phyloP scores from a whole-genome alignment of 2,329 filamentous ascomycete species.

The Pyrenochaeta sp. region DNA sequence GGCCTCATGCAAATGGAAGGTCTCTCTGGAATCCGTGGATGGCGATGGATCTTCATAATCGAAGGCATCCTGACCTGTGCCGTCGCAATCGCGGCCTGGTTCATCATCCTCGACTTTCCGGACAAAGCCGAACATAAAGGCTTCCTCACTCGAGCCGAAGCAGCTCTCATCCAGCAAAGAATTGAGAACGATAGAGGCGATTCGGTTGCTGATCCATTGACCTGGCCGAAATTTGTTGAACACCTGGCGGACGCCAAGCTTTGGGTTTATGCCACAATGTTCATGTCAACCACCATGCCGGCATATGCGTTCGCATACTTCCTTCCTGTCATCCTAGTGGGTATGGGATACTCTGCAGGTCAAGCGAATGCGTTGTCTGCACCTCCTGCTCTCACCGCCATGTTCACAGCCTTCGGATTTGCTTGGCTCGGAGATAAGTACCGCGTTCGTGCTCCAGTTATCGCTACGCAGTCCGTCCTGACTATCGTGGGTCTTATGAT shows the following conservation, averaged over 20 bases:
- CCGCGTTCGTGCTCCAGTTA: constrained; percentile 31
- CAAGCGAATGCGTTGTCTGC: constrained; percentile 30
- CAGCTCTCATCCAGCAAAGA: constrained; percentile 25
- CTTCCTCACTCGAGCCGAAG: constrained; percentile 30
- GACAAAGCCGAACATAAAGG: constrained; percentile 34
- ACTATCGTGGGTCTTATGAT: constrained; percentile 35
- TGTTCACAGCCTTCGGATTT: constrained; percentile 32
- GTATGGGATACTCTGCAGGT: constrained; percentile 31
- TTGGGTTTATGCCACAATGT: constrained; percentile 33
- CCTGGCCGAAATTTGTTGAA: constrained; percentile 25
- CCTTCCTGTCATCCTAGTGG: constrained; percentile 37
- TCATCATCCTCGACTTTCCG: constrained; percentile 40
- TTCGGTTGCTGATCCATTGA: constrained; percentile 30
- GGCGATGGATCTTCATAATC: constrained; percentile 43
- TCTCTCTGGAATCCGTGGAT: constrained; percentile 28
- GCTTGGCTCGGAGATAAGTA: constrained; percentile 39
- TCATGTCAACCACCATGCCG: constrained; percentile 34
- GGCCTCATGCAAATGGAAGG: constrained; percentile 42
- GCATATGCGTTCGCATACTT: constrained; percentile 40
- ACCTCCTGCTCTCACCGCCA: constrained; percentile 35
- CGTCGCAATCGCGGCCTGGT: constrained; percentile 35
- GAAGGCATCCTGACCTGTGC: constrained; percentile 38
- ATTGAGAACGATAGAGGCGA: constrained; percentile 38
- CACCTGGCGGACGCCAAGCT: constrained; percentile 32
- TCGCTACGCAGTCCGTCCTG: constrained; percentile 29